These are phyloP conservation scores for Exophiala sp. DNA, from an alignment of 2,329 filamentous ascomycete species.

Conservation along the genomic window DNA sequence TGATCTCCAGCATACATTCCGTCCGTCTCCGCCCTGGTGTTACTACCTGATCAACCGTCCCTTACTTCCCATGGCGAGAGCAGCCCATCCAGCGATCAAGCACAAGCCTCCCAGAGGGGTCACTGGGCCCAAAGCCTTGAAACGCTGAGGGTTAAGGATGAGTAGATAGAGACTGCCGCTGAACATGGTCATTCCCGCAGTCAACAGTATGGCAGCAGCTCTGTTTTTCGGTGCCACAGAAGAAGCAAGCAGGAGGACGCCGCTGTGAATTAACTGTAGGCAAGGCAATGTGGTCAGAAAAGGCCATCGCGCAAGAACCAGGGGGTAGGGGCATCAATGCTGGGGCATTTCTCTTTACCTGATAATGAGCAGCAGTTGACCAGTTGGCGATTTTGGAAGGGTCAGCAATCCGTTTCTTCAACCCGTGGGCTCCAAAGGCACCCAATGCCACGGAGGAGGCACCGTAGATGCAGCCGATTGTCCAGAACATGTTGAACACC, in stretches of 20 bases:
- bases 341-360: slow-evolving; percentile 43
- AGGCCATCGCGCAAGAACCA: background rate
- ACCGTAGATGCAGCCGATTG: slow-evolving; percentile 57
- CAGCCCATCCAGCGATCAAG: slow-evolving; percentile 60
- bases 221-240: slow-evolving; percentile 50
- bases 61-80: slow-evolving; percentile 27
- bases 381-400: slow-evolving; percentile 56
- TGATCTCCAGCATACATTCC: too few species aligned
- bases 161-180: slow-evolving; percentile 61
- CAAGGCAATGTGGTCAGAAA: background rate
- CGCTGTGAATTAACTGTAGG: slow-evolving; percentile 55
- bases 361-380: slow-evolving; percentile 62
- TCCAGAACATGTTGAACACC: slow-evolving; percentile 46
- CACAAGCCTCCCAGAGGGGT: slow-evolving; percentile 55
- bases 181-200: slow-evolving; percentile 62
- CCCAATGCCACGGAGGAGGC: slow-evolving; percentile 57
- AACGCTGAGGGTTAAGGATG: slow-evolving; percentile 55
- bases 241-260: slow-evolving; percentile 53
- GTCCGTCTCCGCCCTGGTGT: background rate
- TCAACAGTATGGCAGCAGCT: slow-evolving; percentile 54
- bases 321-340: too few species aligned
- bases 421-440: slow-evolving; percentile 62
- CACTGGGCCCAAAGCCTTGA: slow-evolving; percentile 56
- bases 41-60: slow-evolving; percentile 13
- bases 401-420: slow-evolving; percentile 57